Conservation (phyloP, 1,139 yeast genomes). For the Neolecta irregularis region DNA sequence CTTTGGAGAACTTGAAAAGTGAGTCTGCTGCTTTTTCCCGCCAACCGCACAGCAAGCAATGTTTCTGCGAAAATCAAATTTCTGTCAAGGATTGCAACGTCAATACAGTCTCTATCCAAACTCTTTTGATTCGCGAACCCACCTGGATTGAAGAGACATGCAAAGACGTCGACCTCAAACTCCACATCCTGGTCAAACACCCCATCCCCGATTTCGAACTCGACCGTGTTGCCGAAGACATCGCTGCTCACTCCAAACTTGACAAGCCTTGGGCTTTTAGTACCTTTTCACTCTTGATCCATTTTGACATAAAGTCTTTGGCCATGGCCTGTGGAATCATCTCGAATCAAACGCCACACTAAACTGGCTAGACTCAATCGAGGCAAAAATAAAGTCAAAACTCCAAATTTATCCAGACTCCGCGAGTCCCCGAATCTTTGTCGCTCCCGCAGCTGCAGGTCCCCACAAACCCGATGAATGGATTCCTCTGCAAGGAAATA, state of each 20-base stretch:
- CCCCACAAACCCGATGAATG: conserved; percentile 13
- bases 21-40: neutral
- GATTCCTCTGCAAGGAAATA: conserved; percentile 15
- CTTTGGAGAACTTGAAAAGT: conserved; percentile 14
- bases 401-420: conserved; percentile 9
- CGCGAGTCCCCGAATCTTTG: conserved; percentile 12
- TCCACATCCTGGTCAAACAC: conserved; percentile 12
- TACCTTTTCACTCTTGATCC: neutral
- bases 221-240: conserved; percentile 10
- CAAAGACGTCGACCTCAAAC: conserved; percentile 12
- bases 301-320: conserved; percentile 4
- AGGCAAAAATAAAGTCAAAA: conserved; percentile 8
- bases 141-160: conserved; percentile 14
- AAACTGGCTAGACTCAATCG: conserved; percentile 13
- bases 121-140: conserved; percentile 14
- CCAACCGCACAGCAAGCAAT: conserved; percentile 10
- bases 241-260: conserved; percentile 9
- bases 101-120: conserved; percentile 13
- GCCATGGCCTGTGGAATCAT: conserved; percentile 16
- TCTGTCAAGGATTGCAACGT: conserved; percentile 14
- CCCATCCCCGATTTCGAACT: conserved; percentile 15
- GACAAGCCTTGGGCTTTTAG: conserved; percentile 13
- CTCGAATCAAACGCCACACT: conserved; percentile 15
- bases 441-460: conserved; percentile 15
- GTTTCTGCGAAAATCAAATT: too few species aligned